Evolutionary conservation across 2,329 filamentous ascomycete genomes (phyloP).

Genomic region (Botrytis galanthina): DNA sequence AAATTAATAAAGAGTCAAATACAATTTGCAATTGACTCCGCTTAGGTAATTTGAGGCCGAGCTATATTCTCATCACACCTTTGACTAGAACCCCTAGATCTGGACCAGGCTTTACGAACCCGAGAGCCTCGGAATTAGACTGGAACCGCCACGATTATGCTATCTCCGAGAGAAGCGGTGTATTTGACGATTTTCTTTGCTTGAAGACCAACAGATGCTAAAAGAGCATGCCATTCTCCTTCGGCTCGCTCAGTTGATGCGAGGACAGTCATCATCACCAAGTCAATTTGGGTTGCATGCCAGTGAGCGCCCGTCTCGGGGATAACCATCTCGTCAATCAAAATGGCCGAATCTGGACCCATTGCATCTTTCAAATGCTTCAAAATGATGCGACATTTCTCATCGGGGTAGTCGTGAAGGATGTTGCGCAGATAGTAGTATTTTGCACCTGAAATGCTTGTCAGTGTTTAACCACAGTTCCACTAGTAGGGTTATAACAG

Average conservation of each 20-base stretch:
- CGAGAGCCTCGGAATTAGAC: background rate
- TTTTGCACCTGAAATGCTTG: constrained; percentile 17
- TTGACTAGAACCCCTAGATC: background rate
- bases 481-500: background rate
- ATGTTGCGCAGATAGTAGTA: constrained; percentile 43
- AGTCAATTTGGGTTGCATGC: constrained; percentile 39
- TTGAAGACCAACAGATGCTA: background rate
- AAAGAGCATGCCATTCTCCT: constrained; percentile 5
- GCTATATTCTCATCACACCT: background rate
- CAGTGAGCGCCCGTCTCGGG: constrained; percentile 39
- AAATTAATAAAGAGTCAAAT: background rate
- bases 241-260: constrained; percentile 40
- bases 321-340: constrained; percentile 47
- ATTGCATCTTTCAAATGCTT: constrained; percentile 7
- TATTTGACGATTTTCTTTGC: background rate
- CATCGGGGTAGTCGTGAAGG: constrained; percentile 43
- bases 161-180: constrained; percentile 6
- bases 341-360: constrained; percentile 29
- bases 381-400: constrained; percentile 27
- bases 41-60: background rate
- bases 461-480: background rate
- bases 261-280: constrained; percentile 41
- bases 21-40: background rate
- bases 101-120: background rate
- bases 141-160: background rate